Conservation (phyloP, 2,329 filamentous ascomycete genomes). For the Fusarium torreyae region DNA sequence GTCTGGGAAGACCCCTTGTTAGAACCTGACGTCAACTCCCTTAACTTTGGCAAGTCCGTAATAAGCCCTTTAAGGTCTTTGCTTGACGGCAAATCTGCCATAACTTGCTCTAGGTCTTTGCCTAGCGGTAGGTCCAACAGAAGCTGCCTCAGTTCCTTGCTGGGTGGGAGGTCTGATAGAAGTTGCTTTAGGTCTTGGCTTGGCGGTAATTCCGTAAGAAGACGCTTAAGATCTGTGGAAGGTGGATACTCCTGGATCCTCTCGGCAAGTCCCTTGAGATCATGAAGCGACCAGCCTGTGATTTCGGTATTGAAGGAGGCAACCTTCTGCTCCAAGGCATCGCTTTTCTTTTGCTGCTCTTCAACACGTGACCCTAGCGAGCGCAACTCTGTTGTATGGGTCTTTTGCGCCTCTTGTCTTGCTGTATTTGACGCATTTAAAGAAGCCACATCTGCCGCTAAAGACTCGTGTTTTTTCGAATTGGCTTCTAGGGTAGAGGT, state of each 20-base stretch:
- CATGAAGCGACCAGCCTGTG: conserved; percentile 5
- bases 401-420: not conserved
- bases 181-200: conserved; percentile 2
- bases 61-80: conserved; percentile 18
- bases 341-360: conserved; percentile 20
- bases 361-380: conserved; percentile 1
- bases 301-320: conserved; percentile 8
- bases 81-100: not conserved
- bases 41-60: conserved; percentile 16
- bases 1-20: conserved; percentile 4
- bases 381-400: conserved; percentile 5
- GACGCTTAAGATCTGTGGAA: conserved; percentile 4
- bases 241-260: conserved; percentile 18
- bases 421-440: conserved; percentile 6
- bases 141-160: not conserved
- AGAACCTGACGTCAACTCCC: conserved; percentile 4
- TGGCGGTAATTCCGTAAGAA: conserved; percentile 5
- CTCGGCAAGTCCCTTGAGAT: conserved; percentile 10
- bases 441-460: conserved; percentile 11
- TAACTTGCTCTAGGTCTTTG: not conserved
- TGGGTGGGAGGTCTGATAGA: not conserved
- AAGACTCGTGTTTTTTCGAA: conserved; percentile 6
- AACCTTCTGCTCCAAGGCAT: conserved; percentile 10
- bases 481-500: not conserved
- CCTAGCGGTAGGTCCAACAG: not conserved